Percentiles rank a stretch among this genome's conserved stretches.
Conservation (phyloP, 495 filamentous ascomycete species). For the Penicillium maclennaniae region DNA sequence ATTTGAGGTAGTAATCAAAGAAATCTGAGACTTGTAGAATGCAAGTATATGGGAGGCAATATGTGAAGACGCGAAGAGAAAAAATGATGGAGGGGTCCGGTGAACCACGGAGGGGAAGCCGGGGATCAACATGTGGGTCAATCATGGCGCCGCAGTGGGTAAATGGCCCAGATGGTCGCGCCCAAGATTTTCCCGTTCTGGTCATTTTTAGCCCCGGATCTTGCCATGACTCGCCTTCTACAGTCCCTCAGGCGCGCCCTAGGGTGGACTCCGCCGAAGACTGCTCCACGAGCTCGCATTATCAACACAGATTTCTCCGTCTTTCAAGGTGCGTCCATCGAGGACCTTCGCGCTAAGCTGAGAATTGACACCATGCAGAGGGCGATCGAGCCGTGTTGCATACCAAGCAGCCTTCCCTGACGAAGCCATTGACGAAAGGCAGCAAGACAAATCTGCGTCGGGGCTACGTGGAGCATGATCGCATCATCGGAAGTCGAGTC, state of each 20-base stretch:
- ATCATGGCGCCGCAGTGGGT: constrained; percentile 11
- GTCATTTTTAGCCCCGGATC: constrained; percentile 10
- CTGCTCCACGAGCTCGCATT: constrained; percentile 19
- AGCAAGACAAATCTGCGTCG: constrained; percentile 44
- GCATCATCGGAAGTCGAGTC: constrained; percentile 60
- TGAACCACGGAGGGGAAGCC: constrained; percentile 15
- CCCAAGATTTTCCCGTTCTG: constrained; percentile 15
- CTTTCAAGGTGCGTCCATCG: constrained; percentile 31
- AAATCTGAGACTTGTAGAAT: background rate
- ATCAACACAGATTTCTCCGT: constrained; percentile 42
- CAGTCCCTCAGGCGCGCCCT: constrained; percentile 35
- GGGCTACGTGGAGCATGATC: constrained; percentile 52
- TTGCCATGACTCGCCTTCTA: constrained; percentile 38
- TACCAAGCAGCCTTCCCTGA: constrained; percentile 46
- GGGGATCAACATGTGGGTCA: constrained; percentile 18
- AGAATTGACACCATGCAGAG: constrained; percentile 33
- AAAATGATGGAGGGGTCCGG: constrained; percentile 9
- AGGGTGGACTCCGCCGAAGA: constrained; percentile 18
- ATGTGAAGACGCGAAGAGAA: background rate
- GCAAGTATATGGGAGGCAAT: constrained; percentile 5
- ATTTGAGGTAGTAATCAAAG: background rate
- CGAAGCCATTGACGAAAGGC: constrained; percentile 44
- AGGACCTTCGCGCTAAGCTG: background rate
- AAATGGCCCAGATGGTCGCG: constrained; percentile 1
- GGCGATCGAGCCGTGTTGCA: constrained; percentile 57